Evolutionary conservation across 2,329 filamentous ascomycete genomes (phyloP).

Genomic region (Apiospora marii): DNA sequence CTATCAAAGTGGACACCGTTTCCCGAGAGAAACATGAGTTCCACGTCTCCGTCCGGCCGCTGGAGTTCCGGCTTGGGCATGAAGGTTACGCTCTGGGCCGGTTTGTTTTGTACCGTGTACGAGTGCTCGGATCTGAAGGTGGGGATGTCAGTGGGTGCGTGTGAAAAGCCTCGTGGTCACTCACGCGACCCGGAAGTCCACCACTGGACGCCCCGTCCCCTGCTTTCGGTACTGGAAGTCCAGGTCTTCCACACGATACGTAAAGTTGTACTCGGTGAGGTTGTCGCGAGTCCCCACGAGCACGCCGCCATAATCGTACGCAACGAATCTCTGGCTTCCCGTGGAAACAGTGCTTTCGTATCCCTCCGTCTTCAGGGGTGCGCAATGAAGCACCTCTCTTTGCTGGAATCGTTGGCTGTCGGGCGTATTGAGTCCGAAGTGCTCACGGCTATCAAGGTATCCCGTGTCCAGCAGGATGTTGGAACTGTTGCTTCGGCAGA

Average conservation of each 20-base stretch:
- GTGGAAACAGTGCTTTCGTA: background rate
- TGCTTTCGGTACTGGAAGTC: background rate
- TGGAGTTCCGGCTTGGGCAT: slow-evolving; percentile 22
- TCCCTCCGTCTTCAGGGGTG: background rate
- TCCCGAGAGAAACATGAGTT: slow-evolving; percentile 30
- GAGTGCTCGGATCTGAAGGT: background rate
- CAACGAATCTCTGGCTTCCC: background rate
- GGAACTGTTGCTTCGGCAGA: slow-evolving; percentile 22
- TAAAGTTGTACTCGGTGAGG: background rate
- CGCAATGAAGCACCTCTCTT: slow-evolving; percentile 26
- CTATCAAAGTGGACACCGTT: slow-evolving; percentile 30
- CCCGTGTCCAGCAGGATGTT: slow-evolving; percentile 30
- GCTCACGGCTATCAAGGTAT: slow-evolving; percentile 29
- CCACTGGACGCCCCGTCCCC: background rate
- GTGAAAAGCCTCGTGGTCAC: background rate
- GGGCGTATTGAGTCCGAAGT: slow-evolving; percentile 30
- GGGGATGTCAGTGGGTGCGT: background rate
- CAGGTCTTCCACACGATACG: background rate
- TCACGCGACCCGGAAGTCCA: background rate
- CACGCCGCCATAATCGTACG: background rate
- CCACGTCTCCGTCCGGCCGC: slow-evolving; percentile 21
- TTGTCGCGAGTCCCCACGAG: background rate
- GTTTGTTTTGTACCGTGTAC: too few species aligned
- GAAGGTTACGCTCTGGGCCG: slow-evolving; percentile 11
- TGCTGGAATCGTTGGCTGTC: slow-evolving; percentile 25